phyloP scores from a whole-genome alignment of 176 grass and related monocot species.

The Paspalum vaginatum region DNA sequence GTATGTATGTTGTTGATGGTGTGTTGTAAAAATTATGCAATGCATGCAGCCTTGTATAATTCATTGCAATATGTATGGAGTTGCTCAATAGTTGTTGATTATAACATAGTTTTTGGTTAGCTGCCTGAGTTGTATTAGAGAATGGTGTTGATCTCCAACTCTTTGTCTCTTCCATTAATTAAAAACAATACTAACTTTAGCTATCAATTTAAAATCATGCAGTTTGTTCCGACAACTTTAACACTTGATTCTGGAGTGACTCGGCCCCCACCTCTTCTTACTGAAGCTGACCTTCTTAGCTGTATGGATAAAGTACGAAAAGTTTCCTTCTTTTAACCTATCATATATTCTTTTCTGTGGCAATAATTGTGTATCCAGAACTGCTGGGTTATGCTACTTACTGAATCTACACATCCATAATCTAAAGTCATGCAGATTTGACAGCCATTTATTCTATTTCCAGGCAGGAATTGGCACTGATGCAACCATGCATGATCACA shows the following conservation, averaged over 20 bases:
- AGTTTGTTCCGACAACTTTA: conserved; percentile 93
- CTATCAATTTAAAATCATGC: conserved; percentile 39
- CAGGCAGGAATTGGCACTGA: conserved; percentile 99
- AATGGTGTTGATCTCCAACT: neutral
- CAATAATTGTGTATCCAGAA: conserved; percentile 12
- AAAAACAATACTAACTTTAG: conserved; percentile 9
- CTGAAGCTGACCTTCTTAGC: conserved; percentile 96
- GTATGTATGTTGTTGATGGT: neutral
- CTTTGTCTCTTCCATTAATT: conserved; percentile 18
- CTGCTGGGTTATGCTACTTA: conserved; percentile 13
- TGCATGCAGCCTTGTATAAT: neutral
- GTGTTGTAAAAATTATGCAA: conserved; percentile 22
- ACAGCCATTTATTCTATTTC: conserved; percentile 44
- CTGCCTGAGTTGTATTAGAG: conserved; percentile 23
- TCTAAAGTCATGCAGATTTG: conserved; percentile 29
- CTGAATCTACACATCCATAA: neutral
- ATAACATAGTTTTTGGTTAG: conserved; percentile 1
- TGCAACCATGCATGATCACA: conserved; percentile 99
- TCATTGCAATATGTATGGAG: neutral
- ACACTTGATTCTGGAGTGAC: conserved; percentile 97
- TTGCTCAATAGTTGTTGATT: conserved; percentile 16
- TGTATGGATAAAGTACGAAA: conserved; percentile 90
- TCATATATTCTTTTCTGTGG: conserved; percentile 31
- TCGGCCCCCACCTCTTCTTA: conserved; percentile 85
- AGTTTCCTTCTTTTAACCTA: conserved; percentile 30